Evolutionary conservation across 129 eudicot genomes (phyloP), one percentile per base, ranked within the genome.

Genomic region (Tagetes patula): DNA sequence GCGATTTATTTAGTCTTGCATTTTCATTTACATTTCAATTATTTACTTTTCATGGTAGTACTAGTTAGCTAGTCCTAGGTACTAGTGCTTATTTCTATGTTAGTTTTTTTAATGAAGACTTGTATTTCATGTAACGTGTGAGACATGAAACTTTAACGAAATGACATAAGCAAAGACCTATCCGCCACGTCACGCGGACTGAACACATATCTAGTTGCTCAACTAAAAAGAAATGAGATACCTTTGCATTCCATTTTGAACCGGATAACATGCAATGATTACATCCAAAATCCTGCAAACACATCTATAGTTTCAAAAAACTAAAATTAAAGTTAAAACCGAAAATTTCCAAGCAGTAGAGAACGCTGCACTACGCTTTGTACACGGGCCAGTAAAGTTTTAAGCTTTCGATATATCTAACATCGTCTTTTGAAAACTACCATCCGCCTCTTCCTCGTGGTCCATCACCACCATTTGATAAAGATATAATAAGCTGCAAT

Each of bases 401-500:
- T 54, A 72, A 58, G 61, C 30, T 36, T 65, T 67, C n/a, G 8
- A 45, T 72, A 20, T 8, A 52, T 71, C 68, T 72, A 66, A 41
- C 71, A 66, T 36, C 12, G 8, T 59, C 39, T 60, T 1, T 32
- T 10, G 47, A 14, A 31, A 74, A 52, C 67, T 65, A 79, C 68
- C 52, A 59, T 60, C 66, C 42, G 11, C 30, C 71, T 59, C 73
- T 80, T 73, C 80, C 79, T 75, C 3, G 12, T 3, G 38, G 39
- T 50, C 62, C 71, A 74, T 67, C 74, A 75, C 76, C 79, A 63
- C 81, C 86, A 81, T 60, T 81, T 1, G 83, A 80, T 53, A 85
- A 31, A 75, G 87, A 80, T 50, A 84, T 38, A 63, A 84, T 38
- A 63, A 87, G 85, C 95, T 88, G 89, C 83, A 74, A 8, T 76